Evolutionary conservation across 75 land plant genomes (phyloP).

Genomic region (Picea glauca): DNA sequence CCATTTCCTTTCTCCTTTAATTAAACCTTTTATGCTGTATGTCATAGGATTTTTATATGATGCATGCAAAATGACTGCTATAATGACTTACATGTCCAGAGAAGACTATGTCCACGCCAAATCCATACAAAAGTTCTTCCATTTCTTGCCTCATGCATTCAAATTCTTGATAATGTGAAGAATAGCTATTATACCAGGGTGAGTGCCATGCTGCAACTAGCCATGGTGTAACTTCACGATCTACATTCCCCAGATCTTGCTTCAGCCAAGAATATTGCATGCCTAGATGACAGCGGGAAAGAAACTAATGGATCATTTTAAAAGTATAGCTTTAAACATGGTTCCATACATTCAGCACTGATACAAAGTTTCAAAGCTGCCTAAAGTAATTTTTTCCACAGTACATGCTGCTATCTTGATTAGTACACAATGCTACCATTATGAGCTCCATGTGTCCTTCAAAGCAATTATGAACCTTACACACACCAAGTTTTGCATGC

Average conservation of each 20-base stretch:
- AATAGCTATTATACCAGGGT: constrained; percentile 96
- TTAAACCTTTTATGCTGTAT: neutral
- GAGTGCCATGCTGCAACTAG: constrained; percentile 84
- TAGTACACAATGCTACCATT: neutral
- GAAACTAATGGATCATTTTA: constrained; percentile 3
- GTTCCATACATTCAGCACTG: neutral
- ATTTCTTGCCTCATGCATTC: constrained; percentile 95
- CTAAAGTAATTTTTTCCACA: neutral
- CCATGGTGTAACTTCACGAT: constrained; percentile 85
- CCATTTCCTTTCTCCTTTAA: neutral
- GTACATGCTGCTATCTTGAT: neutral
- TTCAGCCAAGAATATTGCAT: constrained; percentile 83
- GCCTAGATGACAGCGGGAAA: constrained; percentile 35
- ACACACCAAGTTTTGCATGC: neutral
- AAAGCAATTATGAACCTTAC: neutral
- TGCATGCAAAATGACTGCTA: neutral
- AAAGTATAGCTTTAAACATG: neutral
- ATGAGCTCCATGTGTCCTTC: neutral
- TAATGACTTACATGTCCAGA: constrained; percentile 80
- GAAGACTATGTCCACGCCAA: constrained; percentile 83
- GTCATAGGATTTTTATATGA: neutral
- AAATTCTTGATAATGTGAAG: constrained; percentile 89
- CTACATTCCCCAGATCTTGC: constrained; percentile 48
- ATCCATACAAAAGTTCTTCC: constrained; percentile 74
- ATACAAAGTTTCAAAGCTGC: constrained; percentile 1